phyloP scores from a whole-genome alignment of 1,284 basidiomycete species.

The Trametes hirsuta region DNA sequence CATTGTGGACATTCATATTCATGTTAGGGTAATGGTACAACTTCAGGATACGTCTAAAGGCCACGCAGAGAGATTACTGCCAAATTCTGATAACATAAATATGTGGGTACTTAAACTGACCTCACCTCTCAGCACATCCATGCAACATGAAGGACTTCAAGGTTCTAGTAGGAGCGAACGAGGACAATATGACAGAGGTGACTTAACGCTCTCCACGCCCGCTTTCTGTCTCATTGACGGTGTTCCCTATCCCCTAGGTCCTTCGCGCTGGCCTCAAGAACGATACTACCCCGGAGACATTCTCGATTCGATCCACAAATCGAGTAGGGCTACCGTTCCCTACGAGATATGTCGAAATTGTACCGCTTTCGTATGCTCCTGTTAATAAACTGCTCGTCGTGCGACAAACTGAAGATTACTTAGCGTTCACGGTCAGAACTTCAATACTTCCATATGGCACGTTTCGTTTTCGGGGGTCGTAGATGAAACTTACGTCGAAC shows the following conservation, averaged over 20 bases:
- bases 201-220: neutral
- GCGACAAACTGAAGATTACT: neutral
- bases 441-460: slow-evolving; percentile 80
- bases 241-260: slow-evolving; percentile 32
- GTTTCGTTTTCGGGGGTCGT: slow-evolving; percentile 62
- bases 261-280: slow-evolving; percentile 67
- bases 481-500: slow-evolving; percentile 57
- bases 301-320: slow-evolving; percentile 59
- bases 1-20: too few relatives aligned
- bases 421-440: slow-evolving; percentile 67
- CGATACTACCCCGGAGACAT: slow-evolving; percentile 63
- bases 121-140: slow-evolving; percentile 57
- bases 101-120: neutral
- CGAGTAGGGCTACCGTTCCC: slow-evolving; percentile 60
- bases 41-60: too few relatives aligned
- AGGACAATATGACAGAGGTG: slow-evolving; percentile 62
- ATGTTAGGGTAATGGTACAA: too few relatives aligned
- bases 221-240: neutral
- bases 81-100: too few relatives aligned
- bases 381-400: neutral
- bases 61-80: neutral
- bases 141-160: slow-evolving; percentile 85
- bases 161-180: slow-evolving; percentile 63
- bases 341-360: slow-evolving; percentile 69
- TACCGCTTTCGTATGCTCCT: slow-evolving; percentile 66